phyloP scores from a whole-genome alignment of 495 filamentous ascomycete genomes.

The Aspergillus mulundensis region DNA sequence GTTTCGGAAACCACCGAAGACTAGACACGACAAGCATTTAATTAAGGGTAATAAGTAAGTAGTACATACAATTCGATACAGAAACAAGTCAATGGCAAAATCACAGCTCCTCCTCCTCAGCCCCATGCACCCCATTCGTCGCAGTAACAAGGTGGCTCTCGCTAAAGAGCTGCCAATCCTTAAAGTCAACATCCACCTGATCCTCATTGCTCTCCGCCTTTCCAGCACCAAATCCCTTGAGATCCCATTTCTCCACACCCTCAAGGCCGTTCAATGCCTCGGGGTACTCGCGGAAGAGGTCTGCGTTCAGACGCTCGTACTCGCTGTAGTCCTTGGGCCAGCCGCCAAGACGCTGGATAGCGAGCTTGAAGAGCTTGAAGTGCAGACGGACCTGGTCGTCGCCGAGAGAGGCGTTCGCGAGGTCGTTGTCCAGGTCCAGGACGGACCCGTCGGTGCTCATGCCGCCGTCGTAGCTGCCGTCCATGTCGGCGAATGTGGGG shows the following conservation, averaged over 20 bases:
- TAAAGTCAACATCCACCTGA: conserved; percentile 9
- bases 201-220: conserved; percentile 27
- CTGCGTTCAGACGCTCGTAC: conserved; percentile 24
- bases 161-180: conserved; percentile 9
- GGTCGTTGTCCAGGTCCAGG: conserved; percentile 2
- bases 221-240: conserved; percentile 34
- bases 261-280: conserved; percentile 27
- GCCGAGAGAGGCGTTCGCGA: neutral
- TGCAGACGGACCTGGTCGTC: conserved; percentile 33
- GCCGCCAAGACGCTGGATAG: conserved; percentile 35
- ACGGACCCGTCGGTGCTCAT: conserved; percentile 16
- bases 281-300: conserved; percentile 22
- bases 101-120: conserved; percentile 10
- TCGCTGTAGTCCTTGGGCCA: conserved; percentile 39
- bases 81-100: neutral
- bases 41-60: neutral
- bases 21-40: neutral
- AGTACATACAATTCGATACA: neutral
- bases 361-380: conserved; percentile 35
- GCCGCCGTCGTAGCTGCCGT: conserved; percentile 15
- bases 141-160: neutral
- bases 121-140: neutral
- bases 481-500: conserved; percentile 26
- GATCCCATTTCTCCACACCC: conserved; percentile 39
- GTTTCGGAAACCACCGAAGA: neutral